Evolutionary conservation across 768 basidiomycete species (phyloP).

Genomic region (Kwoniella mangroviensis): DNA sequence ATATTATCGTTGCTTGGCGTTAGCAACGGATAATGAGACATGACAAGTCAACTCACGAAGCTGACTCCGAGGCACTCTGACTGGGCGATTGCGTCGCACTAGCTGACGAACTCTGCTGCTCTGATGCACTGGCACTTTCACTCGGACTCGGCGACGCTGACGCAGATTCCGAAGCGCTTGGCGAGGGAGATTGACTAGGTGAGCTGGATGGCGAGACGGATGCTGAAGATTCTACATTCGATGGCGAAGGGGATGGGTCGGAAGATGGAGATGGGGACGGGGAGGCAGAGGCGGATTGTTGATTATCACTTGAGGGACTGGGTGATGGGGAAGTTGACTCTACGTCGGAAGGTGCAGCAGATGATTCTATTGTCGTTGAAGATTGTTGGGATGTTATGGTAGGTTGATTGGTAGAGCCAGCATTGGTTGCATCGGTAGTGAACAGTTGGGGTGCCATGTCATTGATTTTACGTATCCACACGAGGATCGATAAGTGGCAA

Average conservation of each 20-base stretch:
- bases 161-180: conserved; percentile 12
- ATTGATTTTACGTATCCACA: neutral
- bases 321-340: conserved; percentile 8
- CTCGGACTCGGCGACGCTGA: conserved; percentile 21
- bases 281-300: conserved; percentile 5
- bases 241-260: conserved; percentile 17
- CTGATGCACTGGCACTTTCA: conserved; percentile 19
- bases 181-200: conserved; percentile 20
- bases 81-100: conserved; percentile 19
- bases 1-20: neutral
- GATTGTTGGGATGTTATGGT: conserved; percentile 3
- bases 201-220: conserved; percentile 10
- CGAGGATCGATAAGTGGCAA: neutral
- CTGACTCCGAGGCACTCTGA: conserved; percentile 12
- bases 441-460: neutral
- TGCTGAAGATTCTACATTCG: conserved; percentile 10
- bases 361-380: conserved; percentile 10
- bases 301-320: neutral
- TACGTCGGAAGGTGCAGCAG: conserved; percentile 5
- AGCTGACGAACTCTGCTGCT: conserved; percentile 13
- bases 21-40: neutral
- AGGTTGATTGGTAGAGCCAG: neutral
- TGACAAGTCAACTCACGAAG: conserved; percentile 8
- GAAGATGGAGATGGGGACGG: conserved; percentile 18
- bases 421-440: neutral